These are phyloP conservation scores for Penicillium mononematosum DNA, from an alignment of 495 filamentous ascomycete species.

Conservation along the genomic window DNA sequence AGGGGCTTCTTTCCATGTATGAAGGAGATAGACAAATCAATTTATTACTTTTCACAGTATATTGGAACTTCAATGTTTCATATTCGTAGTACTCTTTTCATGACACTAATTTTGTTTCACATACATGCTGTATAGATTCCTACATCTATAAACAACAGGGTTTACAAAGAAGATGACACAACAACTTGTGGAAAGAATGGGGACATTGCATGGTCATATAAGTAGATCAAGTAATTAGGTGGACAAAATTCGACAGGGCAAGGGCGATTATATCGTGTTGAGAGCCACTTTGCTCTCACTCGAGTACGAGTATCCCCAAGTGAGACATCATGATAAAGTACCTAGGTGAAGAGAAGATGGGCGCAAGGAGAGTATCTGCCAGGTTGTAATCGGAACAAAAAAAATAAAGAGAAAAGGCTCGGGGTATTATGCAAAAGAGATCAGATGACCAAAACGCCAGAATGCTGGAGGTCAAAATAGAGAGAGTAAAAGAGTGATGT, in stretches of 20 bases:
- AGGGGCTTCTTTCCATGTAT: no score
- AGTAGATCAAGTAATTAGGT: background rate
- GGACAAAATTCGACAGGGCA: background rate
- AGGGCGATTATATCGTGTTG: background rate
- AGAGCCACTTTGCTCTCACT: background rate
- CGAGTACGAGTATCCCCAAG: background rate
- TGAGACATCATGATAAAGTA: conserved; percentile 15
- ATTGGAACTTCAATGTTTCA: no score
- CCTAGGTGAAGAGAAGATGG: background rate
- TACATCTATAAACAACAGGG: no score
- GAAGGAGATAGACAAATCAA: no score
- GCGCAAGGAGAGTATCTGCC: background rate
- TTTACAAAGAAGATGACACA: background rate
- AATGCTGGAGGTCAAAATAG: conserved; percentile 19
- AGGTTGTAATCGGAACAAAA: background rate
- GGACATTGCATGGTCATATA: background rate
- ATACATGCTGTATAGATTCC: no score
- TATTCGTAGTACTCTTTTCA: no score
- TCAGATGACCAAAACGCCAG: conserved; percentile 22
- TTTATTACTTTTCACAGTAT: no score
- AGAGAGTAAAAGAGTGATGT: background rate
- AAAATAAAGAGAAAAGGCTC: conserved; percentile 11
- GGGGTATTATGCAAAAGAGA: conserved; percentile 44
- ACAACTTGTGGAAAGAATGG: background rate
- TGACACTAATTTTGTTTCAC: no score